Evolutionary conservation across 176 grass and related monocot genomes (phyloP), one percentile per base, ranked within the genome.

Genomic region (Metroxylon sagu): DNA sequence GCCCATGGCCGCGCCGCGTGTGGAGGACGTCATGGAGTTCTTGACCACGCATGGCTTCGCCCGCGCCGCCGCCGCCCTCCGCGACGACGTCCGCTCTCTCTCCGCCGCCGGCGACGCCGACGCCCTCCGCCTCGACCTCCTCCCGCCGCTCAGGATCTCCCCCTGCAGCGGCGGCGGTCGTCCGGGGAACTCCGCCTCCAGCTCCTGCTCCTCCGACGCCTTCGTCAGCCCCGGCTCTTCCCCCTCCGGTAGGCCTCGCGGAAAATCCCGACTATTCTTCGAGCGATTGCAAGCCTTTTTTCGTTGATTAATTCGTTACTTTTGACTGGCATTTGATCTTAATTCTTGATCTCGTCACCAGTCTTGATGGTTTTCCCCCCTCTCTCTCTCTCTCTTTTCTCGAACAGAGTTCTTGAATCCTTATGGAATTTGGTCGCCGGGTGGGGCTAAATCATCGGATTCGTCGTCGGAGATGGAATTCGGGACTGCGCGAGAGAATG

Each of bases 11-110:
- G 70, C 82, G 30, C 88, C 79, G 56, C 76, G 82, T 12, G 43
- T 92, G 58, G 77, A 99, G 67, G 85, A 93, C 66, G 76, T 93
- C 51, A 81, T 99, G 76, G 94, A 82, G 27, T 99, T 99, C 88
- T 76, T 99, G 54, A 83, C 73, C 48, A 85, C 77, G 64, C 79
- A 82, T 55, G 85, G 88, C 64, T 99, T 92, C 77, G 62, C 79
- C 31, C 64, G 76, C 67, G 82, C 85, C 27, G 94, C 82, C 66
- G 88, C 82, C 50, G 94, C 94, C 15, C 94, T 99, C 69, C 94
- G 69, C 8, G 88, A 99, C 48, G 94, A 99, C 53, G 76, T 99
- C 15, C 76, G 83, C 16, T 83, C 74, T 19, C 82, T 79, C 35
- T 49, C 54, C 67, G 19, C 71, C 17, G 60, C 16, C 27, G 70